Evolutionary conservation across 2,329 filamentous ascomycete genomes (phyloP), one percentile per base, ranked within the genome.

Genomic region (Pyricularia sp.): DNA sequence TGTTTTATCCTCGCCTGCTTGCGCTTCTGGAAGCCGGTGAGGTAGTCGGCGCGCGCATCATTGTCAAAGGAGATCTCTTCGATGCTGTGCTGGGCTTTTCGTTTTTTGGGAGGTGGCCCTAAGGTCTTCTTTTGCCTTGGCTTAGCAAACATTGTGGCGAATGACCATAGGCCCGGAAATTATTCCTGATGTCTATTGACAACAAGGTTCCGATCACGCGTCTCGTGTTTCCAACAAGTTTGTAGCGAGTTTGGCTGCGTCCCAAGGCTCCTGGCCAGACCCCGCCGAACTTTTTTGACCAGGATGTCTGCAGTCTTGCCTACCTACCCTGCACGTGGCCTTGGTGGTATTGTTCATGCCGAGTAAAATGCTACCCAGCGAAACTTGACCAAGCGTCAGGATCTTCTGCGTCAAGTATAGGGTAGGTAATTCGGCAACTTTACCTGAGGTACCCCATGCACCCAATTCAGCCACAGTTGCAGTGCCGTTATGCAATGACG

Each of bases 21-120:
- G 79, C 95, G 90, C 84, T 98, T 99, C 83, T 94, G 94, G 80
- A 99, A 99, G 2, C 95, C 95, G 0, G 93, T 97, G 69, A 99
- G 84, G 77, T 92, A 99, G 76, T 98, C 93, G 72, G 91, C 83
- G 72, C 95, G 90, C 64, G 92, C 92, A 71, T 85, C 84, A 71
- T 85, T 81, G 81, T 99, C 93, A 81, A 98, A 99, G 68, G 83
- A 88, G 78, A 99, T 90, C 77, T 97, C 92, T 76, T 94, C 92
- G 70, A 92, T 83, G 58, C 83, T 80, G 64, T 83, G 81, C 17
- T 84, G 76, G 71, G 79, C 78, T 78, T 91, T 92, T 72, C 91
- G 84, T 75, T 88, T 90, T 79, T 91, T 93, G n/a, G 81, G 81
- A 14, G 84, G 83, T 0, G 86, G 85, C 20, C 85, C 84, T 68